Evolutionary conservation across 345 rosid species (phyloP).

Genomic region (Rhodomyrtus tomentosa): DNA sequence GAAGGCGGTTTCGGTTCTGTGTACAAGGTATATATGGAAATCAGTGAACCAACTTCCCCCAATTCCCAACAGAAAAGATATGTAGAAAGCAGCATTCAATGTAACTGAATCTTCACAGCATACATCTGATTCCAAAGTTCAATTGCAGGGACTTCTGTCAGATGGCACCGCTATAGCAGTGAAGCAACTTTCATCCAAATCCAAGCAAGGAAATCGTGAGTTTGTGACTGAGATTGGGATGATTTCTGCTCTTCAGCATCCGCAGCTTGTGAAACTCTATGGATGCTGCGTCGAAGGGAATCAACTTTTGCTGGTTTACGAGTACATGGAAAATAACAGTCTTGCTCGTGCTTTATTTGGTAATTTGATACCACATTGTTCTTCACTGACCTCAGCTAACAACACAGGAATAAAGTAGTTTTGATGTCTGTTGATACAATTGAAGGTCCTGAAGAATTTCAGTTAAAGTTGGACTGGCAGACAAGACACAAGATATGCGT

Average conservation of each 20-base stretch:
- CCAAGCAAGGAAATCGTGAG: slow-evolving; percentile 7
- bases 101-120: background rate
- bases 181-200: background rate
- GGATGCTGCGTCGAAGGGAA: slow-evolving; percentile 3
- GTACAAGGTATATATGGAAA: background rate
- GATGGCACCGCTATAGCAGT: slow-evolving; percentile 1
- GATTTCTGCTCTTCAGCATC: slow-evolving; percentile 7
- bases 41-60: background rate
- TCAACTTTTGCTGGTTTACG: background rate
- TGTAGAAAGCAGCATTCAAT: background rate
- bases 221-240: slow-evolving; percentile 7
- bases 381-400: background rate
- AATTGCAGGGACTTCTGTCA: slow-evolving; percentile 1
- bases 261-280: slow-evolving; percentile 2
- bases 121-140: background rate
- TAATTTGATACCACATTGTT: background rate
- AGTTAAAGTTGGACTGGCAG: background rate
- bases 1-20: slow-evolving; percentile 3
- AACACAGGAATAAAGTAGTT: background rate
- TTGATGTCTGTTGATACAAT: background rate
- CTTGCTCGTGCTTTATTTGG: slow-evolving; percentile 4
- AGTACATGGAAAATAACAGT: slow-evolving; percentile 6
- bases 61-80: background rate
- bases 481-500: background rate
- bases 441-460: background rate